Conservation (phyloP, 345 rosid species). For the Dimocarpus longan region DNA sequence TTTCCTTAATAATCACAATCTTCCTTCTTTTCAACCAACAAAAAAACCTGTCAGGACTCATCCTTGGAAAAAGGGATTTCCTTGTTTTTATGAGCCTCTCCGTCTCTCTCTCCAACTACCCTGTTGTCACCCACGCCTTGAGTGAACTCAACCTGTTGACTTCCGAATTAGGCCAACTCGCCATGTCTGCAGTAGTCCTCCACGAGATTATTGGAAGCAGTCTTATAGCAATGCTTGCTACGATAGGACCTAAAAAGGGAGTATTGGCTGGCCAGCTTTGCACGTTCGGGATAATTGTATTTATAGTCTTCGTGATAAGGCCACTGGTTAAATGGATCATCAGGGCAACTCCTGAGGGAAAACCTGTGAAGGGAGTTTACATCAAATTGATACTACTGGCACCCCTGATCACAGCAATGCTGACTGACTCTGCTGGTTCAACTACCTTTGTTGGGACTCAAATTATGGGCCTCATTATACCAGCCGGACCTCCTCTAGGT, state of each 20-base stretch:
- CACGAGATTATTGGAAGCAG: neutral
- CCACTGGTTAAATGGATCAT: conserved; percentile 15
- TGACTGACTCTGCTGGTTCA: conserved; percentile 12
- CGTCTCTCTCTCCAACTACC: conserved; percentile 7
- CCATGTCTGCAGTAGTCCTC: conserved; percentile 24
- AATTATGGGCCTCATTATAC: conserved; percentile 27
- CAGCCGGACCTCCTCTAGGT: conserved; percentile 35
- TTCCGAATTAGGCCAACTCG: conserved; percentile 36
- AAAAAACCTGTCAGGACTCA: no score
- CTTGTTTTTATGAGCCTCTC: neutral
- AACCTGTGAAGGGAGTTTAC: conserved; percentile 16
- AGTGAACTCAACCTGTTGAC: conserved; percentile 37
- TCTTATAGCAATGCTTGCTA: neutral
- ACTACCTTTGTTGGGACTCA: conserved; percentile 11
- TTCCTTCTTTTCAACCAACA: neutral
- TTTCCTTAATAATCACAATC: neutral
- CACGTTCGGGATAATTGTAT: conserved; percentile 11
- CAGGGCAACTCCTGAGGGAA: conserved; percentile 25
- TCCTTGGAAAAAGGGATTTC: no score
- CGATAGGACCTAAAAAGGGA: no score
- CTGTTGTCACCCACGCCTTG: conserved; percentile 20
- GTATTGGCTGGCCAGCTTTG: neutral
- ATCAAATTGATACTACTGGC: neutral
- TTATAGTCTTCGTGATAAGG: neutral
- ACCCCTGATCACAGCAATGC: conserved; percentile 3